Percentiles rank a stretch among this genome's conserved stretches.
phyloP scores from a whole-genome alignment of 2,329 filamentous ascomycete species.

The Epichloe glyceriae region DNA sequence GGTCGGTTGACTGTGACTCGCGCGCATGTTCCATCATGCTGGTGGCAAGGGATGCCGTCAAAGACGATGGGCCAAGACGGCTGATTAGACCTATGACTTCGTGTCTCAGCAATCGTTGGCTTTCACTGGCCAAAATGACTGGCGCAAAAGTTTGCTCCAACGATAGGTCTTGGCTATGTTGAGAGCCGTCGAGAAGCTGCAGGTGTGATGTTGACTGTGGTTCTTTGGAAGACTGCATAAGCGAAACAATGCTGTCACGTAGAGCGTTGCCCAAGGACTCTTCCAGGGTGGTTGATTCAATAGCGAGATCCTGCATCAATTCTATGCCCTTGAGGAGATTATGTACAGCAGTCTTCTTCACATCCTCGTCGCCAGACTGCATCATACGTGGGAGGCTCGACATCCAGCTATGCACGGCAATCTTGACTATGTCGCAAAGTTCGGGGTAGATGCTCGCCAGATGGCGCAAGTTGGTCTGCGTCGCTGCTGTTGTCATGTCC shows the following conservation, averaged over 20 bases:
- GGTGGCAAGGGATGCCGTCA: constrained; percentile 46
- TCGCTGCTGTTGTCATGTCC: constrained; percentile 12
- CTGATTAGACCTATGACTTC: constrained; percentile 46
- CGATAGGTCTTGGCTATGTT: constrained; percentile 7
- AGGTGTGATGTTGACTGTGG: constrained; percentile 12
- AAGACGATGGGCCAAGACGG: constrained; percentile 42
- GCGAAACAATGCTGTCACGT: constrained; percentile 55
- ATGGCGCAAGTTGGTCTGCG: constrained; percentile 41
- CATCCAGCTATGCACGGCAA: constrained; percentile 68
- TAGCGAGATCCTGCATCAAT: constrained; percentile 48
- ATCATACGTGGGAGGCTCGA: constrained; percentile 68
- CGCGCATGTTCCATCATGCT: constrained; percentile 53
- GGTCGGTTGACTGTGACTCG: constrained; percentile 41
- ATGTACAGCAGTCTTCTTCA: constrained; percentile 57
- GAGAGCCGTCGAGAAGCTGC: constrained; percentile 15
- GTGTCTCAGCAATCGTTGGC: constrained; percentile 48
- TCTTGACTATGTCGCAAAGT: constrained; percentile 52
- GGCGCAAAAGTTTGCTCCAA: constrained; percentile 36
- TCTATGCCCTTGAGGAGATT: constrained; percentile 65
- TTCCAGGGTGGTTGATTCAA: constrained; percentile 54
- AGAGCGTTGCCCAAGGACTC: constrained; percentile 55
- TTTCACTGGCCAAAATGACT: constrained; percentile 49
- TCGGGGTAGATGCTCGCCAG: constrained; percentile 49
- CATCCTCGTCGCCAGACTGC: constrained; percentile 70
- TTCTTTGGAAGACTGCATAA: constrained; percentile 16